These are phyloP conservation scores for Nicotiana obtusifolia DNA, from an alignment of 257 asterid species.

Conservation along the genomic window DNA sequence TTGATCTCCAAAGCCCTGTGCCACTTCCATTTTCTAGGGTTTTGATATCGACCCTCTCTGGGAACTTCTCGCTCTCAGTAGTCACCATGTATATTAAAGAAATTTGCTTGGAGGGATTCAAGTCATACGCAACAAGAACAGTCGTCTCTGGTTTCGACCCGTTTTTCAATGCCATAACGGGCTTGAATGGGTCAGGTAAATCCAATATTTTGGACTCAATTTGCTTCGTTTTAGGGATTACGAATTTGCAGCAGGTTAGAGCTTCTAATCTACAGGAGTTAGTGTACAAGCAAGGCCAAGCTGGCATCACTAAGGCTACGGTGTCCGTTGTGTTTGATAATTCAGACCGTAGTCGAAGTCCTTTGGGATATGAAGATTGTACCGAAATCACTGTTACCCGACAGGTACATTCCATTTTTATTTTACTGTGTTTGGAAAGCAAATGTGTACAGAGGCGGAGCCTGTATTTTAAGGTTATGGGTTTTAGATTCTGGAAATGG, in stretches of 20 bases:
- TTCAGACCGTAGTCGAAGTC: conserved; percentile 74
- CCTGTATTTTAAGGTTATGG: no score
- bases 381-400: conserved; percentile 93
- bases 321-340: conserved; percentile 91
- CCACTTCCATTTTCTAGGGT: neutral
- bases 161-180: conserved; percentile 89
- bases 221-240: conserved; percentile 92
- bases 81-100: conserved; percentile 69
- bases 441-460: neutral
- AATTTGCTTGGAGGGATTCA: conserved; percentile 89
- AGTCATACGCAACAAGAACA: conserved; percentile 90
- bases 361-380: conserved; percentile 90
- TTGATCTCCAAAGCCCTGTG: neutral
- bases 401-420: conserved; percentile 47
- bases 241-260: conserved; percentile 98
- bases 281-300: conserved; percentile 99
- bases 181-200: conserved; percentile 92
- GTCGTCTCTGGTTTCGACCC: conserved; percentile 94
- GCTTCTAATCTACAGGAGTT: conserved; percentile 98
- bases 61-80: neutral
- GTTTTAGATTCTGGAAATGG: no score
- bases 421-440: neutral
- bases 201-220: conserved; percentile 96
- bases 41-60: neutral
- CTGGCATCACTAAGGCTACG: conserved; percentile 96